Evolutionary conservation across 768 basidiomycete genomes (phyloP).

Genomic region (Lactarius akahatsu): DNA sequence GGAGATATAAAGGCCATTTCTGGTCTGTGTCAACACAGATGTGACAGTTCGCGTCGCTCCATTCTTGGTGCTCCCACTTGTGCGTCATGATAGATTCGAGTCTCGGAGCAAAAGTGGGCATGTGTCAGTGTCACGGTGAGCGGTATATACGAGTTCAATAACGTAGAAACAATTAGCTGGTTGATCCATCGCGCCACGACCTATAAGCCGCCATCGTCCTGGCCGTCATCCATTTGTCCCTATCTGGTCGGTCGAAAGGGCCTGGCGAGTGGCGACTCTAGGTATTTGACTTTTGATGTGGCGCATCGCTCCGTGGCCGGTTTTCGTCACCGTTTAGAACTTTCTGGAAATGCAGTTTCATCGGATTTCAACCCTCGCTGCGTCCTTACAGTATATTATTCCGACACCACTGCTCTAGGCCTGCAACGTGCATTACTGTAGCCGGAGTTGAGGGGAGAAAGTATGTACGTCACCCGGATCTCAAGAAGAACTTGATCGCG

Average conservation of each 20-base stretch:
- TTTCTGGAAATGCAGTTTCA: background rate
- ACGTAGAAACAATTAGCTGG: background rate
- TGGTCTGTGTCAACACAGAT: constrained; percentile 47
- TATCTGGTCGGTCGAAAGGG: too few species aligned
- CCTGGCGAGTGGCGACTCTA: background rate
- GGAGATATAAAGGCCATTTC: constrained; percentile 77
- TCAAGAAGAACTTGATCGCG: background rate
- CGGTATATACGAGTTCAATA: background rate
- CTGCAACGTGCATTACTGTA: background rate
- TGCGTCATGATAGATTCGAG: background rate
- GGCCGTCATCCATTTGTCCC: too few species aligned
- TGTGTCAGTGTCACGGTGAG: background rate
- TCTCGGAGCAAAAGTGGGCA: background rate
- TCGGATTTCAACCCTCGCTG: background rate
- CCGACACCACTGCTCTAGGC: background rate
- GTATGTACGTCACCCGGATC: background rate
- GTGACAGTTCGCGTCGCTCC: constrained; percentile 1
- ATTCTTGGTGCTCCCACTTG: background rate
- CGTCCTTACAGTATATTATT: background rate
- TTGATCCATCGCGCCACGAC: background rate
- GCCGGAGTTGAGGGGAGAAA: background rate
- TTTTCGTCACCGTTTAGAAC: background rate
- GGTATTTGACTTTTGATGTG: background rate
- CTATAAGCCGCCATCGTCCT: background rate
- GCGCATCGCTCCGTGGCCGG: background rate